Evolutionary conservation across 257 asterid species (phyloP).

Genomic region (Salvia miltiorrhiza): DNA sequence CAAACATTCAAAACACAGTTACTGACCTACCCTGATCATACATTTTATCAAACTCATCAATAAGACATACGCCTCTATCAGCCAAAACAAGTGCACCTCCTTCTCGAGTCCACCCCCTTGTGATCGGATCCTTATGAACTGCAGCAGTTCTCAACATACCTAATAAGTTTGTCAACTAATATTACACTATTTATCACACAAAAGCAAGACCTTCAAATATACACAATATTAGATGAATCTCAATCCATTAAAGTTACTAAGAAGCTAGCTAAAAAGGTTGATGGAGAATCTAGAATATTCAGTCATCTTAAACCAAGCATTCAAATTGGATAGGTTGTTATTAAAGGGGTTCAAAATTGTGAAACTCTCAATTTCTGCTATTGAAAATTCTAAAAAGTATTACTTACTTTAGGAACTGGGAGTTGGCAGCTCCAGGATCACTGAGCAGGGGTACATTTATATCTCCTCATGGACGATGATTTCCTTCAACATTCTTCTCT

Average conservation of each 20-base stretch:
- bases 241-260: background rate
- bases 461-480: conserved; percentile 92
- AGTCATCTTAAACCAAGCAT: background rate
- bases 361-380: background rate
- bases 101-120: conserved; percentile 98
- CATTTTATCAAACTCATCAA: conserved; percentile 98
- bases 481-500: conserved; percentile 93
- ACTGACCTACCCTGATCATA: conserved; percentile 93
- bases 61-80: conserved; percentile 98
- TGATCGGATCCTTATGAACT: conserved; percentile 97
- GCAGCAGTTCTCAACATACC: conserved; percentile 99
- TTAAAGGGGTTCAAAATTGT: background rate
- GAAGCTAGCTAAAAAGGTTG: background rate
- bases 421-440: conserved; percentile 99
- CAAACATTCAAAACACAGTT: background rate
- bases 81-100: conserved; percentile 99
- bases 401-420: conserved; percentile 93
- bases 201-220: conserved; percentile 16
- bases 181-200: conserved; percentile 13
- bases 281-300: background rate
- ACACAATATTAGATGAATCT: background rate
- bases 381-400: background rate
- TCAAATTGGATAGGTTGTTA: background rate
- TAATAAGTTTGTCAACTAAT: conserved; percentile 22
- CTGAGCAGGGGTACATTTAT: conserved; percentile 90